These are phyloP conservation scores for Cryphonectria japonica DNA, from an alignment of 2,329 filamentous ascomycete genomes.

Conservation along the genomic window DNA sequence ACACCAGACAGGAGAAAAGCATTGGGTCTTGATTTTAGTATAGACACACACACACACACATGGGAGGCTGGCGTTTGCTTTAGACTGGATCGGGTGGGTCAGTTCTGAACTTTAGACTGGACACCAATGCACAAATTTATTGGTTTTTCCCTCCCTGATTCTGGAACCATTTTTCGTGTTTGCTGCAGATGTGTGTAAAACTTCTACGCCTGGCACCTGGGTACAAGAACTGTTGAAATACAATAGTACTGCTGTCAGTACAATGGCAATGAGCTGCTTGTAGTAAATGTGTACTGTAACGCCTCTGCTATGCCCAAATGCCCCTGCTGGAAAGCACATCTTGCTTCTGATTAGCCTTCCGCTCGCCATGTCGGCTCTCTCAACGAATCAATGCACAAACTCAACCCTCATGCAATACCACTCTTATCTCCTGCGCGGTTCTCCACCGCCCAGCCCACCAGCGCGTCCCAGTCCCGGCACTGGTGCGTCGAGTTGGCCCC, in stretches of 20 bases:
- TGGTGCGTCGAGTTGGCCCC: conserved; percentile 28
- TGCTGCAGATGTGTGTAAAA: not conserved
- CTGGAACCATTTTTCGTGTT: not conserved
- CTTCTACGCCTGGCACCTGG: not conserved
- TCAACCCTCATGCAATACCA: conserved; percentile 18
- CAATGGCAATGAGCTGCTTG: not conserved
- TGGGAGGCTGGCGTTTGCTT: conserved; percentile 38
- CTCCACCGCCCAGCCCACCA: conserved; percentile 26
- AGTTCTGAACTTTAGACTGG: not conserved
- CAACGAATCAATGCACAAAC: not conserved
- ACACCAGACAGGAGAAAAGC: not conserved
- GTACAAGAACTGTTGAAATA: not conserved
- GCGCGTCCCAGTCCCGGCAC: conserved; percentile 24
- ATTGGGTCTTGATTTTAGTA: not conserved
- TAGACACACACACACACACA: conserved; percentile 25
- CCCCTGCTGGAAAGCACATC: not conserved
- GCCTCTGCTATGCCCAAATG: conserved; percentile 41
- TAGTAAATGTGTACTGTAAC: not conserved
- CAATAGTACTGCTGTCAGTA: too few species aligned
- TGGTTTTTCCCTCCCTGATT: not conserved
- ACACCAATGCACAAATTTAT: not conserved
- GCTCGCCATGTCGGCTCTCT: conserved; percentile 33
- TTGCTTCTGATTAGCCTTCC: conserved; percentile 63
- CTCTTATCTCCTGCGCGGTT: conserved; percentile 25
- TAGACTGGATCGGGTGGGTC: not conserved